Evolutionary conservation across 352 stramenopile species (phyloP).

Genomic region (Phytophthora fragariae): DNA sequence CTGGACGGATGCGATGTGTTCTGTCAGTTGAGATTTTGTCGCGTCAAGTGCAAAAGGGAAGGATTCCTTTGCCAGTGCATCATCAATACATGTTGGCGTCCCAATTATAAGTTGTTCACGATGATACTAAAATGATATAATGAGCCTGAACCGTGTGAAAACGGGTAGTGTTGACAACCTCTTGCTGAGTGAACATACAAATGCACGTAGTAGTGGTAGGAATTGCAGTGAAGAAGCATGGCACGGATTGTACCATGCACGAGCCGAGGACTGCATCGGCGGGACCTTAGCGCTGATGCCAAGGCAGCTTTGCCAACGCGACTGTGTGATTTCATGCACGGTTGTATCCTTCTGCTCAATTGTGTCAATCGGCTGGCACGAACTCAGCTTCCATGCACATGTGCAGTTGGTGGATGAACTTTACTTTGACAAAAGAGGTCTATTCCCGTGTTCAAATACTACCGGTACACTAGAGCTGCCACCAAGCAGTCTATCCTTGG

Average conservation of each 20-base stretch:
- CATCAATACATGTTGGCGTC: slow-evolving; percentile 11
- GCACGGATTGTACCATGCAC: neutral
- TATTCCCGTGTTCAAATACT: neutral
- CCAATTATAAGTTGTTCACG: slow-evolving; percentile 45
- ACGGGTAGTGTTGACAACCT: slow-evolving; percentile 61
- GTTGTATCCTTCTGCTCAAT: neutral
- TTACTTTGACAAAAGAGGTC: neutral
- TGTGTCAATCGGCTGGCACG: neutral
- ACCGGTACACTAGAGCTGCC: neutral
- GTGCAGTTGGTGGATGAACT: too few relatives aligned
- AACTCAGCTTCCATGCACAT: neutral
- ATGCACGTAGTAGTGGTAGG: neutral
- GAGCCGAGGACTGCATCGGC: neutral
- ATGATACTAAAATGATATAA: slow-evolving; percentile 86
- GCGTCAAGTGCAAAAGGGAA: neutral
- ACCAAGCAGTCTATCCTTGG: slow-evolving; percentile 26
- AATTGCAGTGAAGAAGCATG: neutral
- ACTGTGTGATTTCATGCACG: neutral
- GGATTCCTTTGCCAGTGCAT: neutral
- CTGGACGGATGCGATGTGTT: neutral
- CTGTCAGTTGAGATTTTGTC: slow-evolving; percentile 34
- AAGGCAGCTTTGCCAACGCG: neutral
- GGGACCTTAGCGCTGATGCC: neutral
- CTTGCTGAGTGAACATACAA: slow-evolving; percentile 68
- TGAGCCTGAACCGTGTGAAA: slow-evolving; percentile 71